Percentiles rank a stretch among this genome's conserved stretches.
These are phyloP conservation scores for Coemansia sp. DNA, from an alignment of 192 early-diverging fungal genomes.

Conservation along the genomic window DNA sequence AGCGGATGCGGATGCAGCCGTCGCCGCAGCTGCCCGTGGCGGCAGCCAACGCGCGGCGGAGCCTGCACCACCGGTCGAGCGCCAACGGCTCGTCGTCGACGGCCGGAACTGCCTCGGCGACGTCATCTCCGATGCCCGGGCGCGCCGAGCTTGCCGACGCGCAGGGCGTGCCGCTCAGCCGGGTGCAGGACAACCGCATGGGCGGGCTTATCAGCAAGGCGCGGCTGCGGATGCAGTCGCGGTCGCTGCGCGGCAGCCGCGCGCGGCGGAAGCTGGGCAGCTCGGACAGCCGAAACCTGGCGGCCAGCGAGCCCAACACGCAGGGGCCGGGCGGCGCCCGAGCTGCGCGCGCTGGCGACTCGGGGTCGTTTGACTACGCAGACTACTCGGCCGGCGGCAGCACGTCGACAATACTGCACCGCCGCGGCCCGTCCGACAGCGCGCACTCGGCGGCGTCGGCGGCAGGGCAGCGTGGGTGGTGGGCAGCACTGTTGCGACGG, in stretches of 20 bases:
- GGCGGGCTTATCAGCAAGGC: constrained; percentile 8
- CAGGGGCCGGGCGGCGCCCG: neutral
- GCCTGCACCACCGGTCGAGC: neutral
- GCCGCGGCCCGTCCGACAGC: constrained; percentile 1
- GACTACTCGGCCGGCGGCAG: constrained; percentile 26
- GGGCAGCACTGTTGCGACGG: constrained; percentile 4
- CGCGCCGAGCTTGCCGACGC: neutral
- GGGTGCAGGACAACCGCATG: constrained; percentile 3
- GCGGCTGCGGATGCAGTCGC: neutral
- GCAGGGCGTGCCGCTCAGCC: neutral
- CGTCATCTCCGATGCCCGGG: constrained; percentile 4
- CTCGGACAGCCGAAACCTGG: neutral
- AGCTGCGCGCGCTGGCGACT: constrained; percentile 1
- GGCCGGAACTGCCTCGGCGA: neutral
- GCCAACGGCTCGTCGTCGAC: constrained; percentile 12
- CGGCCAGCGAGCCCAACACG: neutral
- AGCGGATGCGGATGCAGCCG: neutral
- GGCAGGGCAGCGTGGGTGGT: constrained; percentile 5
- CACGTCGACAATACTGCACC: constrained; percentile 37
- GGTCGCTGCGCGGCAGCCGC: neutral
- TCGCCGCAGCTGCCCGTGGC: too few species aligned
- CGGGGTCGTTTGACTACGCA: constrained; percentile 21
- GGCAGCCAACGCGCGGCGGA: neutral
- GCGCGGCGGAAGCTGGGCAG: constrained; percentile 10
- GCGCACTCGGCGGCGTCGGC: neutral